Evolutionary conservation across 306 rosid genomes (phyloP), one percentile per base, ranked within the genome.

Genomic region (Corylus americana): DNA sequence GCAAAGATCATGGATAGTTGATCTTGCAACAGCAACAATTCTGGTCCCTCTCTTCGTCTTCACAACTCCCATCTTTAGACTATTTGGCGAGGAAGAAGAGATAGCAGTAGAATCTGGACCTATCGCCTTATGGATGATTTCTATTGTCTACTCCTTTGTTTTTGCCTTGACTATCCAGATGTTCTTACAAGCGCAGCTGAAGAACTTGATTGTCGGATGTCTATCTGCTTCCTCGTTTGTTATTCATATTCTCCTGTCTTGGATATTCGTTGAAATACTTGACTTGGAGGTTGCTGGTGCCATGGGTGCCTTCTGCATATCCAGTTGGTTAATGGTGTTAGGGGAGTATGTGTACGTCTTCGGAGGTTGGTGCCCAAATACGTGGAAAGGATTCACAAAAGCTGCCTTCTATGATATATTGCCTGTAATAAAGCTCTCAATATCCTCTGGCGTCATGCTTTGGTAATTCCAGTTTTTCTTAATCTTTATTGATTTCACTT

Each of bases 341-440:
- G 93, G 93, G 29, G 89, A 85, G 39, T 81, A 87, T 8, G 75
- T 87, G 20, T 89, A 77, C 74, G 53, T 85, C 12, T 83, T 84
- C 0, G 83, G 89, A 62, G 92, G 92, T 58, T 85, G 89, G 91
- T 89, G 93, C 63, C 72, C 79, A 31, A 77, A 79, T 0, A 77
- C 93, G 7, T 89, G 91, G 93, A 79, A 74, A 20, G 88, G 93
- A 45, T 87, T 87, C 80, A 81, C 91, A 0, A 22, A 71, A 35
- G 78, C 88, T 8, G 91, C 93, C 8, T 87, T 89, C 75, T 44
- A 73, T 27, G 91, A 89, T 39, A 85, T 89, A 18, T 85, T 89
- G 89, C 93, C 89, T 45, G 88, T 89, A 59, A 74, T 89, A 75
- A 87, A 89, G 86, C 87, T 89, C 27, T 89, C 93, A 10, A 63